phyloP scores from a whole-genome alignment of 306 rosid genomes.

The Pterocarpus macrocarpus region DNA sequence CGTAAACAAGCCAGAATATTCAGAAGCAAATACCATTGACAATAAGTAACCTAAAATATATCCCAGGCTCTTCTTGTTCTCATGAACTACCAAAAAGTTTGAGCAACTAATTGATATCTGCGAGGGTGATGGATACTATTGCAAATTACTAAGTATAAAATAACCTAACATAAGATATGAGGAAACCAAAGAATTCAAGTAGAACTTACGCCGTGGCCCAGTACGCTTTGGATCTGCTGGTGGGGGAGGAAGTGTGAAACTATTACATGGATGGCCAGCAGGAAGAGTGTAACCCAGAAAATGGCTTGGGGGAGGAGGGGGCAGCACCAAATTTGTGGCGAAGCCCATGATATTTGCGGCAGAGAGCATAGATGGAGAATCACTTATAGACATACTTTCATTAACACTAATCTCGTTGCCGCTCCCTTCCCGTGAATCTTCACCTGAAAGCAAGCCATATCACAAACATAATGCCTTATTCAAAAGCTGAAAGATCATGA shows the following conservation, averaged over 20 bases:
- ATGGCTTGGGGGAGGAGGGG: constrained; percentile 72
- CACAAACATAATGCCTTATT: constrained; percentile 35
- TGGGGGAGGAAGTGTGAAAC: constrained; percentile 87
- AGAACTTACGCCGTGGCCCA: constrained; percentile 90
- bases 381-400: constrained; percentile 43
- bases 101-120: constrained; percentile 11
- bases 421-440: constrained; percentile 50
- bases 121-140: neutral
- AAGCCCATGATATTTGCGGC: constrained; percentile 21
- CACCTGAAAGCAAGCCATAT: constrained; percentile 63
- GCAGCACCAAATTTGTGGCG: constrained; percentile 42
- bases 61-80: constrained; percentile 5
- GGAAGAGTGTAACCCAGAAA: constrained; percentile 92
- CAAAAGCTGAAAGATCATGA: constrained; percentile 2
- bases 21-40: constrained; percentile 38
- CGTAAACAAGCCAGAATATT: constrained; percentile 46
- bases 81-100: neutral
- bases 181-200: constrained; percentile 39
- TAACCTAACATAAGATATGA: constrained; percentile 16
- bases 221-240: constrained; percentile 92
- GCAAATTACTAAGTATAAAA: constrained; percentile 18
- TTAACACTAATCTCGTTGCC: constrained; percentile 49
- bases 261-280: constrained; percentile 86
- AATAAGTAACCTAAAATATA: constrained; percentile 20
- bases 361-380: constrained; percentile 49